These are phyloP conservation scores for Triadica sebifera DNA, from an alignment of 345 rosid genomes.

Conservation along the genomic window DNA sequence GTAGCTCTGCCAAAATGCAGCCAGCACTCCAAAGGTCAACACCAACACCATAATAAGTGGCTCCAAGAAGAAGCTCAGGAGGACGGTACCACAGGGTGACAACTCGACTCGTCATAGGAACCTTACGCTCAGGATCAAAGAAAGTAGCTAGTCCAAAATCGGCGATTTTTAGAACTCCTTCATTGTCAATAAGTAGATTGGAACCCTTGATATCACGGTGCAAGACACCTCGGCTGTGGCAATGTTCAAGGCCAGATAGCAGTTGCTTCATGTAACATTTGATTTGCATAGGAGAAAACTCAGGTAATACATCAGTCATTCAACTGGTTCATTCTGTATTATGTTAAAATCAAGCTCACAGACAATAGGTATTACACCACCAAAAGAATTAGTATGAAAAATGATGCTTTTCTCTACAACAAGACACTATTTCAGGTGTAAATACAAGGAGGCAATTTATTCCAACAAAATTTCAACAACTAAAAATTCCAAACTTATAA, in stretches of 20 bases:
- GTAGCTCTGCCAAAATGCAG: constrained; percentile 87
- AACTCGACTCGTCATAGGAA: constrained; percentile 80
- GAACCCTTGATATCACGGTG: constrained; percentile 93
- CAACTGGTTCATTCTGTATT: constrained; percentile 3
- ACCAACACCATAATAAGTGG: constrained; percentile 61
- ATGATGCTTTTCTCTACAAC: not conserved
- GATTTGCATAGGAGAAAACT: constrained; percentile 39
- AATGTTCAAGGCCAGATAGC: constrained; percentile 84
- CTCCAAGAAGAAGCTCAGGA: constrained; percentile 92
- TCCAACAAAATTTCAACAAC: not conserved
- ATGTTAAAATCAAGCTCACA: not conserved
- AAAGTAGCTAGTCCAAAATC: constrained; percentile 92
- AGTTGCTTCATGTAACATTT: constrained; percentile 88
- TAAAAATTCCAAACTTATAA: not conserved
- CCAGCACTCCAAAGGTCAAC: constrained; percentile 99
- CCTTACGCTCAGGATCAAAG: constrained; percentile 57
- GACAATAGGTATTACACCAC: not conserved
- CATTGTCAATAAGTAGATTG: constrained; percentile 73
- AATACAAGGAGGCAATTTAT: not conserved
- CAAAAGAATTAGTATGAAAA: not conserved
- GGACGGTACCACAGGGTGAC: constrained; percentile 96
- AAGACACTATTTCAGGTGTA: not conserved
- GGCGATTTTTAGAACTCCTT: constrained; percentile 78
- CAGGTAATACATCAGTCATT: not conserved
- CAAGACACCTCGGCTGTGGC: constrained; percentile 73